Evolutionary conservation across 257 asterid species (phyloP), one percentile per base, ranked within the genome.

Genomic region (Solanum infundibuliforme): DNA sequence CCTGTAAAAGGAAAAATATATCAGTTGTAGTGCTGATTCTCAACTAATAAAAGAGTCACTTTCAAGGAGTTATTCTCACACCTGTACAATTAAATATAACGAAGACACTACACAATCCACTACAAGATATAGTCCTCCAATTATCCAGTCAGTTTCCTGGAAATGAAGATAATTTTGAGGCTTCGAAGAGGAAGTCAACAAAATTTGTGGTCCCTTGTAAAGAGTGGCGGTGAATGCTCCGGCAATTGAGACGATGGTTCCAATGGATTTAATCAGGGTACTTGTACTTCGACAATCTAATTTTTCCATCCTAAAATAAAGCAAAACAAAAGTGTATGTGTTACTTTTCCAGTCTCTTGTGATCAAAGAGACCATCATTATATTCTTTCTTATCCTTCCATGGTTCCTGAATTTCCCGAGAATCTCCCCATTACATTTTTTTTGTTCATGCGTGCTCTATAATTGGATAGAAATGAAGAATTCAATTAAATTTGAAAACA

Each of bases 171-270:
- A 32, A 25, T 46, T 75, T 21, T 69, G 87, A 88, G 92, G 87
- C 88, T 60, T 89, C 11, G 87, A n/a, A 79, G 94, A 72, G 52
- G 88, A 91, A 82, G 46, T 86, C 25, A 74, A 66, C 83, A 93
- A 76, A 87, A 94, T 72, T 92, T 87, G 91, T 71, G 97, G 98
- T 86, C 98, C 98, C 92, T 91, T 93, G 94, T 91, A 95, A 34
- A 97, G 95, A 82, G 95, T 92, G n/a, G 93, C 94, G 16, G 93
- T 84, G 88, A 97, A 94, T 13, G 99, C 99, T 87, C 99, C 99
- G 85, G 88, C 87, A 69, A 97, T 97, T 46, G 98, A 95, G 34
- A 95, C 92, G 10, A 95, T 21, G 1, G 99, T 97, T 90, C 98
- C 98, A 65, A 89, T 27, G 36, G 92, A 83, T 90, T 97, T 97